Evolutionary conservation across 2,329 filamentous ascomycete species (phyloP), one percentile per base, ranked within the genome.

Genomic region (Colletotrichum phormii): DNA sequence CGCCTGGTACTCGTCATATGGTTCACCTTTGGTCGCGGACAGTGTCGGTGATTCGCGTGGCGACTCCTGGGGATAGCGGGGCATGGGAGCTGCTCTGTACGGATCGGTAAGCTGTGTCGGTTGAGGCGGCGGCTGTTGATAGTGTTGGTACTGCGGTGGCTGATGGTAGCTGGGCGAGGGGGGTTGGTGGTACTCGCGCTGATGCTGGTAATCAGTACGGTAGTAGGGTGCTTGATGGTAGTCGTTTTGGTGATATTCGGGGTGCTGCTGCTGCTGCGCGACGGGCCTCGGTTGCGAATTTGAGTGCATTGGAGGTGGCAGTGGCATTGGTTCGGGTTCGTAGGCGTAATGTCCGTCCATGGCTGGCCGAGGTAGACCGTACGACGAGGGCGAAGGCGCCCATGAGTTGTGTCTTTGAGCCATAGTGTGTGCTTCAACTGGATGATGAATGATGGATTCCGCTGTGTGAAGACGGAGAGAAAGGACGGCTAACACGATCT

Each of bases 341-440:
- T 76, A 75, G 57, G 76, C 58, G 74, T 80, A 80, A 65, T 77
- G 77, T 29, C 67, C 69, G 24, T 73, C 64, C 59, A n/a, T 68
- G 29, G 60, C 77, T 73, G 77, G 75, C 70, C 77, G 74, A 7
- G 77, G 68, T 71, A 79, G 78, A 67, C 75, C 75, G 42, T 80
- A 80, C 60, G 77, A 75, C 51, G 73, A 49, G 42, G 42, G 77
- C n/a, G 64, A 64, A 9, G 65, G 78, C 49, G 75, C 72, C 80
- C 78, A 82, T 74, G 74, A 75, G 74, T 79, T 78, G 59, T 78
- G 77, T 64, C 80, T 77, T 76, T 80, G 79, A 73, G 81, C 78
- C 82, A 84, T 84, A 65, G 76, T 77, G 77, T 81, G 80, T 49
- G 24, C 24, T 71, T 80, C 74, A 75, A 80, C 77, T 73, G 76